A percentile compares a stretch with the other conserved stretches of the same genome.
Evolutionary conservation across 2,329 filamentous ascomycete species (phyloP).

Genomic region (Ceratocystis colombiana): DNA sequence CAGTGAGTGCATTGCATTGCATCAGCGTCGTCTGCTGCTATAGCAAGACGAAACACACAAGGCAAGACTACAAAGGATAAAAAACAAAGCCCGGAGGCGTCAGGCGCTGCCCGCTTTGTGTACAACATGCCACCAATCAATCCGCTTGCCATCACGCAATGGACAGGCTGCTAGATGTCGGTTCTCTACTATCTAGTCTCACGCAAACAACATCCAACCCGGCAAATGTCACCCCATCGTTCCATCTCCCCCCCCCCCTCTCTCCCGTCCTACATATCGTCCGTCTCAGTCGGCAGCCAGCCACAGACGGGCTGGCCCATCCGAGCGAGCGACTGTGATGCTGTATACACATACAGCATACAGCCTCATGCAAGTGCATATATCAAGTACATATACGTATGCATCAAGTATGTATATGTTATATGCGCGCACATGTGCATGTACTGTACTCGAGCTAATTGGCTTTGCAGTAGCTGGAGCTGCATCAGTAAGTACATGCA

Average conservation of each 20-base stretch:
- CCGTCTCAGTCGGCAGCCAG: slow-evolving; percentile 1
- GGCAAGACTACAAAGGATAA: background rate
- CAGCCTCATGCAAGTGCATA: background rate
- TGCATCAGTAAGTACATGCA: background rate
- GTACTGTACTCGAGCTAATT: background rate
- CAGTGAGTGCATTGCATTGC: background rate
- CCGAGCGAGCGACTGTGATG: background rate
- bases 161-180: background rate
- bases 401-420: background rate
- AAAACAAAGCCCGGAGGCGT: no score
- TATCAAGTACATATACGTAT: background rate
- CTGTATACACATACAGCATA: background rate
- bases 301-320: background rate
- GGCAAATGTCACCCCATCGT: background rate
- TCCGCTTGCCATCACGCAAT: no score
- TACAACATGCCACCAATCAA: no score
- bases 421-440: background rate
- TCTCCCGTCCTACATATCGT: background rate
- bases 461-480: no score
- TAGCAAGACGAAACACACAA: background rate
- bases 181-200: background rate
- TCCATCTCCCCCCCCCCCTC: background rate
- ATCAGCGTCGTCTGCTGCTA: background rate
- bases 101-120: no score
- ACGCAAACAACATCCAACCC: background rate